Conservation (phyloP, 2,329 filamentous ascomycete genomes). For the Penicillium sp. region DNA sequence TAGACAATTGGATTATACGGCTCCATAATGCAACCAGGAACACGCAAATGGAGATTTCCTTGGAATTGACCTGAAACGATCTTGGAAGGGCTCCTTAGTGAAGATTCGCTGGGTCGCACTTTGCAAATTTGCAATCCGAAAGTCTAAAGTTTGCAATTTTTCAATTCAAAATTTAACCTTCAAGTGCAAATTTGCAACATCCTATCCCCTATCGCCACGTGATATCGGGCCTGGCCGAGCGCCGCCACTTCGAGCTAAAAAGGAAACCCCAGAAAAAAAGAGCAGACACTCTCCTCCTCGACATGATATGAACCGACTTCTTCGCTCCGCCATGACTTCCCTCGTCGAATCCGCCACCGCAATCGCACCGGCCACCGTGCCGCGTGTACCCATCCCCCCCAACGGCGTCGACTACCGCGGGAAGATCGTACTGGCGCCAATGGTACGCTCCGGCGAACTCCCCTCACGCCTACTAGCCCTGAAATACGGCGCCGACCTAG, state of each 20-base stretch:
- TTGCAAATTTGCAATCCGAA: no score
- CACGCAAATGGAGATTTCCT: background rate
- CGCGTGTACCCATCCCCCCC: conserved; percentile 79
- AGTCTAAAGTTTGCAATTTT: no score
- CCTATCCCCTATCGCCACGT: conserved; percentile 32
- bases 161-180: no score
- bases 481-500: conserved; percentile 93
- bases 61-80: no score
- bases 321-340: conserved; percentile 61
- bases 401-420: conserved; percentile 92
- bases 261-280: conserved; percentile 13
- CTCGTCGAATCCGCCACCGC: conserved; percentile 32
- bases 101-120: no score
- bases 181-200: no score
- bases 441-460: conserved; percentile 97
- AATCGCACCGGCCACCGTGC: conserved; percentile 44
- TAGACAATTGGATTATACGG: background rate
- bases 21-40: background rate
- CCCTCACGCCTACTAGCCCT: conserved; percentile 86
- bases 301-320: conserved; percentile 46
- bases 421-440: conserved; percentile 93
- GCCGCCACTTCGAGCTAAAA: background rate
- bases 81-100: no score
- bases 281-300: conserved; percentile 12
- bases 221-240: conserved; percentile 17